Percentiles rank a stretch among this genome's conserved stretches.
These are phyloP conservation scores for Fusarium illudens DNA, from an alignment of 2,329 filamentous ascomycete genomes.

Conservation along the genomic window DNA sequence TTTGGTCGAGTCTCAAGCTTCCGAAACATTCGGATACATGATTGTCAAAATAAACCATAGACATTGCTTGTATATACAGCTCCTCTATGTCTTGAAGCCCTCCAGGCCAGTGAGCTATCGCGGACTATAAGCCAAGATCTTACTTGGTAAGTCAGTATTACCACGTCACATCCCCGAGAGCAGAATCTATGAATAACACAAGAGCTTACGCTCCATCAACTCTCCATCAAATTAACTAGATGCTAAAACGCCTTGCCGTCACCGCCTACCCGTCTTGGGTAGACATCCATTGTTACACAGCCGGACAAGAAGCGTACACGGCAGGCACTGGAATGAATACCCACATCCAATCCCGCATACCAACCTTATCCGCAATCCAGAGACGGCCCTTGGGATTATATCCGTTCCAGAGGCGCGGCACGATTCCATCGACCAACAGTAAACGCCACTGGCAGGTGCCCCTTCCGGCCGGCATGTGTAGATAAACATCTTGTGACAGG, in stretches of 20 bases:
- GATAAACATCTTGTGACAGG: neutral
- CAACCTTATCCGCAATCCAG: constrained; percentile 5
- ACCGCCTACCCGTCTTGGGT: neutral
- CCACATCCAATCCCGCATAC: constrained; percentile 1
- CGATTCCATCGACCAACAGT: neutral
- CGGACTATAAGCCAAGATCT: no score
- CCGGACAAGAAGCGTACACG: neutral
- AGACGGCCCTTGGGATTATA: neutral
- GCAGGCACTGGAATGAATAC: constrained; percentile 24
- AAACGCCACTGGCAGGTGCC: neutral
- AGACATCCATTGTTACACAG: neutral
- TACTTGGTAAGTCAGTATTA: no score
- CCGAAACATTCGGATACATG: neutral
- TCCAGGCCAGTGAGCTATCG: neutral
- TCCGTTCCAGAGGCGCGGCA: neutral
- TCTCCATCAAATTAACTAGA: neutral
- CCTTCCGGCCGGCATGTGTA: neutral
- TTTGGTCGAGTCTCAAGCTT: neutral
- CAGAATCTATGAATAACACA: neutral
- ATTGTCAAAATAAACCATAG: neutral
- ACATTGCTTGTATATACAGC: neutral
- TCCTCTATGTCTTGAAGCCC: neutral
- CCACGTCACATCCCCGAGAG: neutral
- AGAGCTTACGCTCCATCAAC: neutral
- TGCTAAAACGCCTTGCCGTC: neutral